Percentiles rank a stretch among this genome's conserved stretches.
Evolutionary conservation across 805 yeast genomes (phyloP).

Genomic region (Alloascoidea hylecoeti): DNA sequence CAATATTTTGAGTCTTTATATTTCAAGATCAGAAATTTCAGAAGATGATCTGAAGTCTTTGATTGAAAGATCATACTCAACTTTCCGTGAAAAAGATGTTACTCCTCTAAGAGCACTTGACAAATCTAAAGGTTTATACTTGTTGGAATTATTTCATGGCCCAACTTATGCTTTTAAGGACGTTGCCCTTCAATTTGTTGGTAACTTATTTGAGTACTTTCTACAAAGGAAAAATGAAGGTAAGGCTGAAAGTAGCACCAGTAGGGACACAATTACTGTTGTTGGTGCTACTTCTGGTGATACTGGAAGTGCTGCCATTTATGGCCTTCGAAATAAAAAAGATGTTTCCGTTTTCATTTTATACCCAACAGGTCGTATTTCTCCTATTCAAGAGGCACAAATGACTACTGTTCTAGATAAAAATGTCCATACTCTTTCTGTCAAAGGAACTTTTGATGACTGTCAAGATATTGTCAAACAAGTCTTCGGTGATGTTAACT

Average conservation of each 20-base stretch:
- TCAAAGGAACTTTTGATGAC: constrained; percentile 94
- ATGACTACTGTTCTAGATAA: constrained; percentile 93
- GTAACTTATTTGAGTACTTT: constrained; percentile 91
- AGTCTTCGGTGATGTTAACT: constrained; percentile 78
- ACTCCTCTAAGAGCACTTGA: constrained; percentile 64
- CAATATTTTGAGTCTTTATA: constrained; percentile 71
- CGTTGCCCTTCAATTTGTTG: constrained; percentile 96
- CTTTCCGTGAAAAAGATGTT: constrained; percentile 78
- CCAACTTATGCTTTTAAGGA: constrained; percentile 99
- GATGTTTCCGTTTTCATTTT: constrained; percentile 95
- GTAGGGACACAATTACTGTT: constrained; percentile 77
- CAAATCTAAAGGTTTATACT: constrained; percentile 43
- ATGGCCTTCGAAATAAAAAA: constrained; percentile 92
- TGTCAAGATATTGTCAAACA: constrained; percentile 95
- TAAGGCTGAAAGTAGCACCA: constrained; percentile 26
- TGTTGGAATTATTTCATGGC: constrained; percentile 93
- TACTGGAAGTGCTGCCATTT: constrained; percentile 98
- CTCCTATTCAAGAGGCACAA: constrained; percentile 96
- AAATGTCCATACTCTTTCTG: constrained; percentile 91
- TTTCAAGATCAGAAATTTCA: constrained; percentile 61
- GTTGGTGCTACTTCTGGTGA: constrained; percentile 99
- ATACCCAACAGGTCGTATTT: constrained; percentile 94
- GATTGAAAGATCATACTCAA: constrained; percentile 64
- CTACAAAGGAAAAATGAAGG: constrained; percentile 57
- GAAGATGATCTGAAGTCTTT: constrained; percentile 49